Conservation (phyloP, 2,329 filamentous ascomycete species). For the Didymella segeticola region DNA sequence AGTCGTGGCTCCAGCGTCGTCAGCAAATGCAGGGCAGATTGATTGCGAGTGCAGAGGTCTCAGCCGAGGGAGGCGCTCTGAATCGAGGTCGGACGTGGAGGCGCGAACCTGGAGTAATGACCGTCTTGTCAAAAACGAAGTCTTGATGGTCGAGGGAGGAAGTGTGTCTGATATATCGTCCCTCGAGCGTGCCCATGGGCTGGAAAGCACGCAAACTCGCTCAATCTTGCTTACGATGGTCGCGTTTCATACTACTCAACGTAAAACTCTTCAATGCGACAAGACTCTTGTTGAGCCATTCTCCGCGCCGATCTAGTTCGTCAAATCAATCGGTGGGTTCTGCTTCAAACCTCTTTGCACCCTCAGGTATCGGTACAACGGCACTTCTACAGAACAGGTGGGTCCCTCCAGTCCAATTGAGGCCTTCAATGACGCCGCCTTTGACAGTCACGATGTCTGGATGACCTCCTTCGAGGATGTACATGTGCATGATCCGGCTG, state of each 20-base stretch:
- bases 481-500: constrained; percentile 68
- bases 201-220: constrained; percentile 11
- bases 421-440: constrained; percentile 69
- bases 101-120: not conserved
- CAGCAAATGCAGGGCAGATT: not conserved
- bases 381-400: constrained; percentile 74
- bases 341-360: constrained; percentile 64
- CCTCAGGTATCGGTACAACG: constrained; percentile 72
- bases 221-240: constrained; percentile 1
- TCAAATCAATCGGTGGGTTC: constrained; percentile 51
- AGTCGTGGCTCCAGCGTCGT: not conserved
- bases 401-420: constrained; percentile 52
- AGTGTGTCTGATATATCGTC: not conserved
- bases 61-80: not conserved
- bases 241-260: not conserved
- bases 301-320: no score
- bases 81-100: not conserved
- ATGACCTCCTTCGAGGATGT: constrained; percentile 49
- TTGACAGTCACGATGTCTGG: constrained; percentile 64
- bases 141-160: not conserved
- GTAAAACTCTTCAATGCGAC: no score
- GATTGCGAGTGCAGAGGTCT: constrained; percentile 1
- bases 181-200: not conserved
- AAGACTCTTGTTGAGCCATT: no score
- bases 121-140: not conserved